Conservation (phyloP, 1,284 basidiomycete species). For the Boletellus sp. region DNA sequence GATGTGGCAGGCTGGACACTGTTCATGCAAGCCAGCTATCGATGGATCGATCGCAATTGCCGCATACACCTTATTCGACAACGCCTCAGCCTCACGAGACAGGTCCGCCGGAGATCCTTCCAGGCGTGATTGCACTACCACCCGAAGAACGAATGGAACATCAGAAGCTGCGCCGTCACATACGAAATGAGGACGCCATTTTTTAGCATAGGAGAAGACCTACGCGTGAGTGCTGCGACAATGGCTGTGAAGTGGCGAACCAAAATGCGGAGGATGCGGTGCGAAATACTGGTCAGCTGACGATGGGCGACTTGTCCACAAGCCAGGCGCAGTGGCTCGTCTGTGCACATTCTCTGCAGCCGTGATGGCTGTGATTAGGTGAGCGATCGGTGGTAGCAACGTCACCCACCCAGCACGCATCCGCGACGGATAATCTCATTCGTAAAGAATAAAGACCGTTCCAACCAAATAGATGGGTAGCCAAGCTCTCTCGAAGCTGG, state of each 20-base stretch:
- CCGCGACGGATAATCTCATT: constrained; percentile 54
- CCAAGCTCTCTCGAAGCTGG: constrained; percentile 48
- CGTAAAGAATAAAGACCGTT: constrained; percentile 49
- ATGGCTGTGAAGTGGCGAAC: constrained; percentile 54
- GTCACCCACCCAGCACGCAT: constrained; percentile 59
- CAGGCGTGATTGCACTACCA: constrained; percentile 52
- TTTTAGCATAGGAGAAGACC: constrained; percentile 23
- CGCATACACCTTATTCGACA: constrained; percentile 42
- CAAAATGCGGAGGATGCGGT: constrained; percentile 51
- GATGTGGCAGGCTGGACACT: constrained; percentile 65
- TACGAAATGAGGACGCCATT: constrained; percentile 10
- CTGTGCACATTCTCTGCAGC: constrained; percentile 45
- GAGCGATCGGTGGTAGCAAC: constrained; percentile 7
- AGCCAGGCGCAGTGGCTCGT: constrained; percentile 37
- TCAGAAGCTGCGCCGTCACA: constrained; percentile 44
- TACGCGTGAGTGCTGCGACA: constrained; percentile 44
- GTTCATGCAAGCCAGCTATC: constrained; percentile 46
- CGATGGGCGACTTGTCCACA: constrained; percentile 50
- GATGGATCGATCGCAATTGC: constrained; percentile 29
- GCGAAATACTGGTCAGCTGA: constrained; percentile 50
- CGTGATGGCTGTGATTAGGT: constrained; percentile 19
- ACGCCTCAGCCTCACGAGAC: constrained; percentile 44
- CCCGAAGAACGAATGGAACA: constrained; percentile 52
- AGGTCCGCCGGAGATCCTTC: constrained; percentile 49
- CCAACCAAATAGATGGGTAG: constrained; percentile 59